These are phyloP conservation scores for Ganoderma sinense DNA, from an alignment of 1,284 basidiomycete genomes.

Conservation along the genomic window DNA sequence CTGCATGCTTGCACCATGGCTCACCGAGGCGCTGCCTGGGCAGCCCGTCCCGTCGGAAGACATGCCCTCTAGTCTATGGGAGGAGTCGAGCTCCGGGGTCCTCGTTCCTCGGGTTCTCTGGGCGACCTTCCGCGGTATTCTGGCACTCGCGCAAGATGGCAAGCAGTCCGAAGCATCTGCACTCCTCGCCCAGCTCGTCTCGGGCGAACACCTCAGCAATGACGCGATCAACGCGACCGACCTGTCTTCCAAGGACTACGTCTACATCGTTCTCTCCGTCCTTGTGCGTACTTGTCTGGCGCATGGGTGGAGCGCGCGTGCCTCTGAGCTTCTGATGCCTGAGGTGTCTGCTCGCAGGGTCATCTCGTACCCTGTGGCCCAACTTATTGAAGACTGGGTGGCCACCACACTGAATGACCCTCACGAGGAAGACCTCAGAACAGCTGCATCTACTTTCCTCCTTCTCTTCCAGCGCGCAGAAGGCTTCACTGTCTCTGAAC, in stretches of 20 bases:
- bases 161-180: conserved; percentile 29
- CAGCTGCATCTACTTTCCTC: conserved; percentile 21
- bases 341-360: conserved; percentile 13
- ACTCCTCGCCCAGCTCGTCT: conserved; percentile 43
- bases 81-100: conserved; percentile 5
- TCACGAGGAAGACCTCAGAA: conserved; percentile 24
- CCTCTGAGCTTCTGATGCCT: conserved; percentile 43
- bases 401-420: conserved; percentile 28
- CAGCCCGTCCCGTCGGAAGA: background rate
- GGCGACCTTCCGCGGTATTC: conserved; percentile 29
- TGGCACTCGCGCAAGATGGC: conserved; percentile 24
- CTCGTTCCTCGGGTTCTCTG: conserved; percentile 25
- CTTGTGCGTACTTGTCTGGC: conserved; percentile 55
- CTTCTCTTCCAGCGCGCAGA: conserved; percentile 24
- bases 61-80: background rate
- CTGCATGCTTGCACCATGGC: conserved; percentile 10
- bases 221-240: conserved; percentile 47
- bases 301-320: conserved; percentile 56
- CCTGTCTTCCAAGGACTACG: conserved; percentile 45
- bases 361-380: conserved; percentile 20
- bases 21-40: conserved; percentile 7
- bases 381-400: conserved; percentile 26
- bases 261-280: conserved; percentile 52
- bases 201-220: conserved; percentile 42
- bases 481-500: conserved; percentile 24